Conservation (phyloP, 2,329 filamentous ascomycete genomes). For the Penicillium nordicum region DNA sequence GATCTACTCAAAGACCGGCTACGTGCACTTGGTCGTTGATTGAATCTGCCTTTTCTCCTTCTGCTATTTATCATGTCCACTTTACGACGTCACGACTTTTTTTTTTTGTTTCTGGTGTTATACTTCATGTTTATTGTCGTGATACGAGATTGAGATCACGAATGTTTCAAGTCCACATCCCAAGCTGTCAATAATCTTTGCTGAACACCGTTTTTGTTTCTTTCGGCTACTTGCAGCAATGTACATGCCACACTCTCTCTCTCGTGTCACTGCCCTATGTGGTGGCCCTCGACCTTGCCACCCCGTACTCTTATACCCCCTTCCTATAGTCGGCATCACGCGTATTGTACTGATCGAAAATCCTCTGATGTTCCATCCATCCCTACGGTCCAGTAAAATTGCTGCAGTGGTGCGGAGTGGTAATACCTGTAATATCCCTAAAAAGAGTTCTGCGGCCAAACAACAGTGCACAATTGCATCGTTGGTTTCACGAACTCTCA, state of each 20-base stretch:
- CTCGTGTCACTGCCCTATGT: neutral
- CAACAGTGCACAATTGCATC: neutral
- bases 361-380: neutral
- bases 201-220: neutral
- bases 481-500: neutral
- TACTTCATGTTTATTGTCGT: slow-evolving; percentile 3
- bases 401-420: neutral
- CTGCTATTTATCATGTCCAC: slow-evolving; percentile 8
- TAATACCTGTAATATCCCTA: neutral
- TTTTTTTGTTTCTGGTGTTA: slow-evolving; percentile 2
- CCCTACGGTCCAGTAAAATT: neutral
- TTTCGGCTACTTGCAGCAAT: neutral
- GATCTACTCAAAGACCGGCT: slow-evolving; percentile 30
- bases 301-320: neutral
- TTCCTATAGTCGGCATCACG: no score
- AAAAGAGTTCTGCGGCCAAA: neutral
- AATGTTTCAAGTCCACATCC: neutral
- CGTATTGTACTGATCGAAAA: neutral
- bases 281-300: neutral
- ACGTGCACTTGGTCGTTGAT: slow-evolving; percentile 24
- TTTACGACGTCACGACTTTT: slow-evolving; percentile 28
- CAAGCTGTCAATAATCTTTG: neutral
- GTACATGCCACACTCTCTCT: neutral
- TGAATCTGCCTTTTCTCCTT: slow-evolving; percentile 7
- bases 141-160: neutral